Base-by-base conservation (phyloP, 495 filamentous ascomycete species). In the Aspergillus biplanus region DNA sequence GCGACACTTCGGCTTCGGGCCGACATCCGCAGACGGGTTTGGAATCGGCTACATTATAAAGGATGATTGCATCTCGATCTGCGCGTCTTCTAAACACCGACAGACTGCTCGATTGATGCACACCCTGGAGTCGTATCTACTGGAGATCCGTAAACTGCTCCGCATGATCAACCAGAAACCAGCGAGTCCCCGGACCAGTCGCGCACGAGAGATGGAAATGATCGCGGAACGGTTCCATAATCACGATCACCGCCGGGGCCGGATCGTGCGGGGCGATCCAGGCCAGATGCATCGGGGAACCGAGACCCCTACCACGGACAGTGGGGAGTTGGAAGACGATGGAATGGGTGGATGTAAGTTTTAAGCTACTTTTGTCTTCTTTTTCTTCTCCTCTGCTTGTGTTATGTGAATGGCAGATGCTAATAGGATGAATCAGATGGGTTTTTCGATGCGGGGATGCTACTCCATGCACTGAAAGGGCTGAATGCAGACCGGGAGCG, bases 11-110 rank as follows among this genome's bases (percentile, higher is more conserved):
- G 95, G 95, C 11, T 99, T 99, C 75, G 95, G 95, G 0, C 95
- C 95, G 4, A 96, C 93, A 0, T 93, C 90, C 4, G 94, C 89
- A 33, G 96, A 98, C 58, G 95, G 95, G 0, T 98, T 98, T 73
- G 95, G 96, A 12, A 96, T 99, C 59, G 95, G 95, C 12, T 99
- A 99, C 76, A 98, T 99, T 68, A 97, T 99, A 85, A 99, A 99
- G 75, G 94, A 97, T 69, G 94, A 97, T 42, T 83, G 85, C 53
- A 89, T 99, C 67, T 91, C 87, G 35, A 96, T 99, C 72, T 97
- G 95, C 73, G 93, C 94, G 0, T 89, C 86, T 11, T 92, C 89
- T 52, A 97, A 97, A 71, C 95, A 99, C 71, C 80, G 95, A 9
- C 95, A 99, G 77, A 99, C 95, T 0, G 87, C 87, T 63, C 88